A percentile compares a stretch with the other conserved stretches of the same genome.
These are phyloP conservation scores for Hibiscus mutabilis DNA, from an alignment of 345 rosid genomes.

Conservation along the genomic window DNA sequence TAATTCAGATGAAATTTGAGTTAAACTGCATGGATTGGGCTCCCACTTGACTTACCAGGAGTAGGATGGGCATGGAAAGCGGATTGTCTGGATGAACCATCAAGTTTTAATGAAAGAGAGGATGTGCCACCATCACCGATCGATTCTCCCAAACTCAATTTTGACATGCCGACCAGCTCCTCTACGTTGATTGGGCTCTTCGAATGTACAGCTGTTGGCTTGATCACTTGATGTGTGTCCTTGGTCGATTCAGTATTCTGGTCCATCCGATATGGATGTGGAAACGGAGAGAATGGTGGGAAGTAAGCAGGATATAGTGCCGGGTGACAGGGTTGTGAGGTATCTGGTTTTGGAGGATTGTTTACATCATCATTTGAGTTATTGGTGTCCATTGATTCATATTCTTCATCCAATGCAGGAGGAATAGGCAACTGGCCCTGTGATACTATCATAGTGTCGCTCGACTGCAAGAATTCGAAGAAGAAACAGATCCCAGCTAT, in stretches of 20 bases:
- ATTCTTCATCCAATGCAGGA: constrained; percentile 72
- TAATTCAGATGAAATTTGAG: constrained; percentile 9
- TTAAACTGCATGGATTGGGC: constrained; percentile 54
- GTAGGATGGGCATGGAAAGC: constrained; percentile 87
- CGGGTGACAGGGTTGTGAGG: constrained; percentile 43
- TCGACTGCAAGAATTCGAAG: constrained; percentile 35
- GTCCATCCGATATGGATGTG: constrained; percentile 66
- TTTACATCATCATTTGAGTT: constrained; percentile 65
- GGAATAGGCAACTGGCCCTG: constrained; percentile 31
- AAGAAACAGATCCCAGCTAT: not conserved
- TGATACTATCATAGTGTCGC: constrained; percentile 18
- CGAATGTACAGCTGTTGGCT: constrained; percentile 74
- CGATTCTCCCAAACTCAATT: constrained; percentile 72
- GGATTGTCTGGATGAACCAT: constrained; percentile 73
- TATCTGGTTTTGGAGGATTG: constrained; percentile 37
- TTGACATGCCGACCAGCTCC: constrained; percentile 86
- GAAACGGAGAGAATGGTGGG: constrained; percentile 60
- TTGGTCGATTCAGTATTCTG: constrained; percentile 32
- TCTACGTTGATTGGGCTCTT: constrained; percentile 86
- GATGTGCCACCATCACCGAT: constrained; percentile 46
- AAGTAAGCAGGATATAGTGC: constrained; percentile 64
- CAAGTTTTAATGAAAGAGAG: constrained; percentile 64
- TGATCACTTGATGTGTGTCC: constrained; percentile 59
- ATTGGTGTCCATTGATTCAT: constrained; percentile 91
- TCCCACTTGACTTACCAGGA: constrained; percentile 33